Percentiles rank a stretch among this genome's conserved stretches.
phyloP scores from a whole-genome alignment of 192 early-diverging fungal genomes.

The Coemansia guatemalensis region DNA sequence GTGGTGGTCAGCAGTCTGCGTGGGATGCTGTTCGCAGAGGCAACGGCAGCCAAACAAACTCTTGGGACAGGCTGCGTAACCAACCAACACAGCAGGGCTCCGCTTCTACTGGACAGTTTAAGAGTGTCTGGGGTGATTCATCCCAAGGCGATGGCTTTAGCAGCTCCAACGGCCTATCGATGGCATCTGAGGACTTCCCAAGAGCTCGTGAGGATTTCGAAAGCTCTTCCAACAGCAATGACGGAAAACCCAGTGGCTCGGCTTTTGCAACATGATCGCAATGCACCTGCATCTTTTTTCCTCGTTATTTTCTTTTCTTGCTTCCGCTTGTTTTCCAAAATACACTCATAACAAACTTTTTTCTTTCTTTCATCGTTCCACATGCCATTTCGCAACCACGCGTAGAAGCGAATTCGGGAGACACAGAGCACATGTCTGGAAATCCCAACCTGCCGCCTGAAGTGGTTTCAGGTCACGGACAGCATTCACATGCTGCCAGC shows the following conservation, averaged over 20 bases:
- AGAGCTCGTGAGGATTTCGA: slow-evolving; percentile 42
- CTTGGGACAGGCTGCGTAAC: slow-evolving; percentile 36
- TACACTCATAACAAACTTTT: neutral
- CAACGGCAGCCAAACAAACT: slow-evolving; percentile 1
- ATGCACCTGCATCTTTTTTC: neutral
- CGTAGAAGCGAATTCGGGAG: too few species aligned
- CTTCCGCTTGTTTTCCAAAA: too few species aligned
- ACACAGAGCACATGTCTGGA: too few species aligned
- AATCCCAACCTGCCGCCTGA: too few species aligned
- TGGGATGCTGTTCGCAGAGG: slow-evolving; percentile 34
- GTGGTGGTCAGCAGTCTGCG: slow-evolving; percentile 10
- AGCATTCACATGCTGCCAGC: too few species aligned
- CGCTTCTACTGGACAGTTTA: slow-evolving; percentile 8
- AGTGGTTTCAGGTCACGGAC: too few species aligned
- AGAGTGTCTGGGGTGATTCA: slow-evolving; percentile 22
- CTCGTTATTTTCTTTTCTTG: too few species aligned
- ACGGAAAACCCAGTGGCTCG: neutral
- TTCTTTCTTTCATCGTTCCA: slow-evolving; percentile 8
- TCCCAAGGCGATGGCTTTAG: slow-evolving; percentile 8
- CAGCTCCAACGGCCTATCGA: slow-evolving; percentile 1
- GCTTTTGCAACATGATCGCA: slow-evolving; percentile 1
- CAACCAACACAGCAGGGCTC: slow-evolving; percentile 9
- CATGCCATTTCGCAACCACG: too few species aligned
- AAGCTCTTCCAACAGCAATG: neutral
- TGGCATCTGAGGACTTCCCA: slow-evolving; percentile 28